These are phyloP conservation scores for Phaffomyces thermotolerans DNA, from an alignment of 805 yeast species.

Conservation along the genomic window DNA sequence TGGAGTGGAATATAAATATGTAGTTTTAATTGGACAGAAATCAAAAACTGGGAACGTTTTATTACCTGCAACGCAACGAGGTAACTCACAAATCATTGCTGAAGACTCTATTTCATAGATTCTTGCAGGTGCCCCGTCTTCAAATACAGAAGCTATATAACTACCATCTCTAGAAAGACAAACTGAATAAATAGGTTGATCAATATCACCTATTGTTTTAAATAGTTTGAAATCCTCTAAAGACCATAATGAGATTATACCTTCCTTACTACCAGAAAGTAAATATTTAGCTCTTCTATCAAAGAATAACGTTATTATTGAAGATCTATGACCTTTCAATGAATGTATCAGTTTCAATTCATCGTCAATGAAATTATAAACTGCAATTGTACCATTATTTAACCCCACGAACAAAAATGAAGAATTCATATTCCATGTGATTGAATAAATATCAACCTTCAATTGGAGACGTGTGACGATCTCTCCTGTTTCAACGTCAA, in stretches of 20 bases:
- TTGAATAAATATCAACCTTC: slow-evolving; percentile 23
- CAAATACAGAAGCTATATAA: slow-evolving; percentile 38
- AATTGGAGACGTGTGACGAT: slow-evolving; percentile 22
- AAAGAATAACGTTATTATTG: slow-evolving; percentile 38
- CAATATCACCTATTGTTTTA: slow-evolving; percentile 33
- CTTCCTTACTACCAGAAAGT: slow-evolving; percentile 51
- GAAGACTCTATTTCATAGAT: slow-evolving; percentile 30
- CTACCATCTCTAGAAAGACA: slow-evolving; percentile 40
- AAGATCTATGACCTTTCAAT: slow-evolving; percentile 42
- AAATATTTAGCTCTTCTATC: slow-evolving; percentile 48
- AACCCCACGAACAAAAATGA: slow-evolving; percentile 39
- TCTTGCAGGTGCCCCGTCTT: slow-evolving; percentile 32
- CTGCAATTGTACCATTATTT: slow-evolving; percentile 36
- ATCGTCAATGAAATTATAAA: slow-evolving; percentile 14
- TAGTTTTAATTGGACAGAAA: slow-evolving; percentile 26
- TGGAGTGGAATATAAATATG: slow-evolving; percentile 24
- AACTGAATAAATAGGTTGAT: slow-evolving; percentile 35
- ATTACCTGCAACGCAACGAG: slow-evolving; percentile 14
- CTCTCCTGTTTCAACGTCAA: slow-evolving; percentile 26
- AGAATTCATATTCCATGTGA: slow-evolving; percentile 28
- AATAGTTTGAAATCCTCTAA: slow-evolving; percentile 31
- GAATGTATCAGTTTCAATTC: slow-evolving; percentile 10
- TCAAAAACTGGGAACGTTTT: slow-evolving; percentile 22
- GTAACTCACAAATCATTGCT: slow-evolving; percentile 15
- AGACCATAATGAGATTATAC: slow-evolving; percentile 46